phyloP scores from a whole-genome alignment of 495 filamentous ascomycete species.

The Cladorrhinum samala region DNA sequence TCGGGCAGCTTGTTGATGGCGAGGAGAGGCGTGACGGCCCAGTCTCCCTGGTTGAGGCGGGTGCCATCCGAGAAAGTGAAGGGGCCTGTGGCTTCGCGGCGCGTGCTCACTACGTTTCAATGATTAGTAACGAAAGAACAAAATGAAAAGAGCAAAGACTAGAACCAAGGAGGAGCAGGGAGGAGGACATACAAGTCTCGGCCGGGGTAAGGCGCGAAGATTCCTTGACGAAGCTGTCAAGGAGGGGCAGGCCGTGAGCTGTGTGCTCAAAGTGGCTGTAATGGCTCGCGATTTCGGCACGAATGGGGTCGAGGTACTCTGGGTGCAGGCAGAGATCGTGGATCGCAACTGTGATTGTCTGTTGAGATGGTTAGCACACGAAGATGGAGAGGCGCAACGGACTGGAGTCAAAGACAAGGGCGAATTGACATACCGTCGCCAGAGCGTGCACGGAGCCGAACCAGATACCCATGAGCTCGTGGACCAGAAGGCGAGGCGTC shows the following conservation, averaged over 20 bases:
- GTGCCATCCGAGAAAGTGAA: constrained; percentile 27
- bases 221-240: constrained; percentile 37
- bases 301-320: constrained; percentile 23
- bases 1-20: constrained; percentile 12
- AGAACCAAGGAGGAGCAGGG: too few species aligned
- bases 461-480: constrained; percentile 28
- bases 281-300: neutral
- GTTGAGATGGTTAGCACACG: too few species aligned
- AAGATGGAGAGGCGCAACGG: too few species aligned
- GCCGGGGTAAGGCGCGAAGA: constrained; percentile 27
- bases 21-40: constrained; percentile 21
- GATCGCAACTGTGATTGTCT: constrained; percentile 28
- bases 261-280: constrained; percentile 9
- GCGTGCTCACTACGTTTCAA: constrained; percentile 18
- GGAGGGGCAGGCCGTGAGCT: constrained; percentile 14
- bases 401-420: too few species aligned
- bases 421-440: constrained; percentile 14
- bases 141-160: too few species aligned
- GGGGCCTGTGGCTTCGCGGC: constrained; percentile 18
- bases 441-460: constrained; percentile 21
- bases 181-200: too few species aligned
- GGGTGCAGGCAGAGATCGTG: constrained; percentile 28
- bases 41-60: constrained; percentile 18
- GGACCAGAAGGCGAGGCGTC: constrained; percentile 16
- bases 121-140: too few species aligned